These are phyloP conservation scores for Orbilia ellipsospora DNA, from an alignment of 2,329 filamentous ascomycete genomes.

Conservation along the genomic window DNA sequence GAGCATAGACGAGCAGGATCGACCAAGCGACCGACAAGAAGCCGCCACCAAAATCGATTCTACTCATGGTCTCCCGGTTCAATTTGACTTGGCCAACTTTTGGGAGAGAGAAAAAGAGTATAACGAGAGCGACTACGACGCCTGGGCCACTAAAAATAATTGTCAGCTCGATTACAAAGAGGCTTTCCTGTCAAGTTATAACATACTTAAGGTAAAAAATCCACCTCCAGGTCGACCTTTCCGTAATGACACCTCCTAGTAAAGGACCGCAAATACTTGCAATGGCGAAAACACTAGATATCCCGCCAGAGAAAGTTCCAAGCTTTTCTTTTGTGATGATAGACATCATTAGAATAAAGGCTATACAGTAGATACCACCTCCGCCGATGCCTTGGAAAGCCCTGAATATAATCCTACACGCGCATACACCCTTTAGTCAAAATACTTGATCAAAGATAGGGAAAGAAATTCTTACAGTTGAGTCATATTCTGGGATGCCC, in stretches of 20 bases:
- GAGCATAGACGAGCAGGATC: slow-evolving; percentile 65
- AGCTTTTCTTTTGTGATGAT: slow-evolving; percentile 62
- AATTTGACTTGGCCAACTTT: slow-evolving; percentile 59
- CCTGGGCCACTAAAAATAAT: slow-evolving; percentile 59
- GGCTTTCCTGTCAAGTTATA: not conserved
- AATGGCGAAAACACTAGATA: slow-evolving; percentile 66
- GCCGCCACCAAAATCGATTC: slow-evolving; percentile 61
- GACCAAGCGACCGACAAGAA: slow-evolving; percentile 62
- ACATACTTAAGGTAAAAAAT: slow-evolving; percentile 66
- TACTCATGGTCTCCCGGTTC: slow-evolving; percentile 56
- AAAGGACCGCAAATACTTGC: slow-evolving; percentile 66
- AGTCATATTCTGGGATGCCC: slow-evolving; percentile 61
- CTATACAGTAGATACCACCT: slow-evolving; percentile 66
- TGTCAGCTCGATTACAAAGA: not conserved
- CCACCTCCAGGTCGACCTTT: slow-evolving; percentile 66
- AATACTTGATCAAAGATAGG: not conserved
- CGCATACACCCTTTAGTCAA: not conserved
- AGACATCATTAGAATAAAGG: slow-evolving; percentile 61
- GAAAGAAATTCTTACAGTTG: slow-evolving; percentile 59
- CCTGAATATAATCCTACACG: slow-evolving; percentile 61
- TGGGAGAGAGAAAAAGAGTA: slow-evolving; percentile 59
- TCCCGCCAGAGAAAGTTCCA: slow-evolving; percentile 60
- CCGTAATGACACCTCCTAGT: slow-evolving; percentile 66
- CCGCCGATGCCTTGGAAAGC: slow-evolving; percentile 66
- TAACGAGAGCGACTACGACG: slow-evolving; percentile 58